Conservation (phyloP, 2,329 filamentous ascomycete species). For the Beauveria medogensis region DNA sequence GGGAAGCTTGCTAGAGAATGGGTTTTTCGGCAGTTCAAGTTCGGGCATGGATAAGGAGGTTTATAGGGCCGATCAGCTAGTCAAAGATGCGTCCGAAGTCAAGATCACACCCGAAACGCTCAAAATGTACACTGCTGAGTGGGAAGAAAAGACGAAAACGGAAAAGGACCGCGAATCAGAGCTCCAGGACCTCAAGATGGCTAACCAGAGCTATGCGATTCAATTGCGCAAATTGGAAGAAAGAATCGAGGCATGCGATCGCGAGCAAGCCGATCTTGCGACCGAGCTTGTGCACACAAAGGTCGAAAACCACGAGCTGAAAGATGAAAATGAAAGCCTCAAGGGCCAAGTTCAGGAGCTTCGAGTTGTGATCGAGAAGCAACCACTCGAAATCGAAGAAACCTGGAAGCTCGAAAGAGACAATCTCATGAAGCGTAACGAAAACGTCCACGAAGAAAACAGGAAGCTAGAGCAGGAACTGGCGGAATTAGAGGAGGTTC, state of each 20-base stretch:
- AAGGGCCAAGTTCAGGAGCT: conserved; percentile 80
- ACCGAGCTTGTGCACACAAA: conserved; percentile 88
- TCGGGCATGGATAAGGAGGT: conserved; percentile 89
- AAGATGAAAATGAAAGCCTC: conserved; percentile 82
- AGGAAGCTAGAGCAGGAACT: conserved; percentile 79
- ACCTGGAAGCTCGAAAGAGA: conserved; percentile 80
- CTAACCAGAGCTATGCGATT: conserved; percentile 59
- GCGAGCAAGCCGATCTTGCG: conserved; percentile 82
- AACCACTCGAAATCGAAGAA: conserved; percentile 80
- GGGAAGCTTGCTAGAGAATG: conserved; percentile 88
- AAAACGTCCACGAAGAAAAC: conserved; percentile 92
- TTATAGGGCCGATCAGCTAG: conserved; percentile 87
- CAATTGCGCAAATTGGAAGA: conserved; percentile 83
- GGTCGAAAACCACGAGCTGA: conserved; percentile 83
- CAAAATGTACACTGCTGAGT: conserved; percentile 73
- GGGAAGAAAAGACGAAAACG: conserved; percentile 80
- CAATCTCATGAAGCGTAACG: conserved; percentile 82
- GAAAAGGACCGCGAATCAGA: conserved; percentile 80
- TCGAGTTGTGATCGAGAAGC: conserved; percentile 77
- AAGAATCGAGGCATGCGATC: conserved; percentile 78
- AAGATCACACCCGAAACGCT: conserved; percentile 78
- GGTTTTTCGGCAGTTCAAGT: conserved; percentile 91
- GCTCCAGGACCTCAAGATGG: conserved; percentile 61
- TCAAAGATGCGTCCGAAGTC: conserved; percentile 84
- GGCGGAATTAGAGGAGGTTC: conserved; percentile 81